Evolutionary conservation across 2,329 filamentous ascomycete species (phyloP), one percentile per base, ranked within the genome.

Genomic region (Lithohypha guttulata): DNA sequence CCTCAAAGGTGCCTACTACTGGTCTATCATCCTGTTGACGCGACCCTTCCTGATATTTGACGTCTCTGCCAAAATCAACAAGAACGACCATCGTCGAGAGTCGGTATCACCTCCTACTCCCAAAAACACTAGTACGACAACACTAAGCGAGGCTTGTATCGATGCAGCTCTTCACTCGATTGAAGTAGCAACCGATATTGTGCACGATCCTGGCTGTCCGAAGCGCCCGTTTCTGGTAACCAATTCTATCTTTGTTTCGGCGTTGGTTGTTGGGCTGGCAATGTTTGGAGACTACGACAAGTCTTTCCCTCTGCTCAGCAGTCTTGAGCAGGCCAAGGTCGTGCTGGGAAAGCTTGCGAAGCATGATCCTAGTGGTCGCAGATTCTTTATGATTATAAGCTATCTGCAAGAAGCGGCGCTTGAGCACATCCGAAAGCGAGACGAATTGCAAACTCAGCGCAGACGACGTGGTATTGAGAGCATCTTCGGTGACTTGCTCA

Each of bases 1-100:
- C 28, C 60, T 67, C 1, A 59, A 71, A 10, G 64, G 64, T 21
- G 62, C 68, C 2, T 72, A 71, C 42, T 70, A 70, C 48, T 72
- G 69, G 56, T 68, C 65, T 1, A 70, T 72, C 29, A 70, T 71
- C 51, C 55, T 72, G 3, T 52, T 71, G 3, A 70, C 69, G 5
- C 56, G 68, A n/a, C 69, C 69, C 1, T 72, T 72, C 40, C 55
- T 72, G 8, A 64, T 70, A 18, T 71, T 68, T 46, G 64, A 69
- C 34, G 57, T 70, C 1, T 68, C 60, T n/a, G 48, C 47, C 9
- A 50, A 49, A 34, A 43, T 50, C 34, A 34, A 25, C 8, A 28
- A 37, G 10, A 17, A 32, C 8, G 21, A 33, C 19, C 20, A 34
- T 10, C 14, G 32, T 14, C 13, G 17, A 25, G 26, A 25, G 15